Evolutionary conservation across 768 basidiomycete species (phyloP).

Genomic region (Pulveroboletus sp.): DNA sequence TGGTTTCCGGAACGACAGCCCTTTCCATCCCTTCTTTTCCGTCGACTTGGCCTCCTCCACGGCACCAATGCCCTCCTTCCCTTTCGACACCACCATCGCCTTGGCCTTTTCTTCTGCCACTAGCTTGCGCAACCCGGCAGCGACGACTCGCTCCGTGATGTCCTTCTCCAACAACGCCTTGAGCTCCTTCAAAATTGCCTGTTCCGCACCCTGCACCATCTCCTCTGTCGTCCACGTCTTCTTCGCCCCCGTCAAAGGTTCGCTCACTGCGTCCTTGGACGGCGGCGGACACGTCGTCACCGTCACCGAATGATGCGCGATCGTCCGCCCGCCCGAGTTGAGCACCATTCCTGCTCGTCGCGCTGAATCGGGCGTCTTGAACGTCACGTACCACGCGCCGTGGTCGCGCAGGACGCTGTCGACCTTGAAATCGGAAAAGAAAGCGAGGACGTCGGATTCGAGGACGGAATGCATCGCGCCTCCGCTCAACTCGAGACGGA

Average conservation of each 20-base stretch:
- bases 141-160: slow-evolving; percentile 58
- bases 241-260: slow-evolving; percentile 33
- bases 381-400: slow-evolving; percentile 79
- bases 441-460: slow-evolving; percentile 65
- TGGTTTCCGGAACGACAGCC: slow-evolving; percentile 42
- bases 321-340: slow-evolving; percentile 43
- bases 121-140: slow-evolving; percentile 47
- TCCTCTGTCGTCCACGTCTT: slow-evolving; percentile 51
- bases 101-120: slow-evolving; percentile 51
- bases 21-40: slow-evolving; percentile 42
- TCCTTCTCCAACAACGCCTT: slow-evolving; percentile 57
- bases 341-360: slow-evolving; percentile 67
- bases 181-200: slow-evolving; percentile 56
- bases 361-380: slow-evolving; percentile 58
- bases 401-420: slow-evolving; percentile 71
- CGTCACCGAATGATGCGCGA: slow-evolving; percentile 57
- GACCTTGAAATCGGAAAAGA: slow-evolving; percentile 68
- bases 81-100: slow-evolving; percentile 20
- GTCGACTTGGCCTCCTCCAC: slow-evolving; percentile 43
- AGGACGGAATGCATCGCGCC: slow-evolving; percentile 45
- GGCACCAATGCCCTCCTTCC: slow-evolving; percentile 17
- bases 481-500: slow-evolving; percentile 52
- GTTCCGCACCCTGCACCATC: slow-evolving; percentile 51
- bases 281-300: slow-evolving; percentile 43
- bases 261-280: slow-evolving; percentile 31